Evolutionary conservation across 1,284 basidiomycete species (phyloP), one percentile per base, ranked within the genome.

Genomic region (Erythrobasidium hasegawianum): DNA sequence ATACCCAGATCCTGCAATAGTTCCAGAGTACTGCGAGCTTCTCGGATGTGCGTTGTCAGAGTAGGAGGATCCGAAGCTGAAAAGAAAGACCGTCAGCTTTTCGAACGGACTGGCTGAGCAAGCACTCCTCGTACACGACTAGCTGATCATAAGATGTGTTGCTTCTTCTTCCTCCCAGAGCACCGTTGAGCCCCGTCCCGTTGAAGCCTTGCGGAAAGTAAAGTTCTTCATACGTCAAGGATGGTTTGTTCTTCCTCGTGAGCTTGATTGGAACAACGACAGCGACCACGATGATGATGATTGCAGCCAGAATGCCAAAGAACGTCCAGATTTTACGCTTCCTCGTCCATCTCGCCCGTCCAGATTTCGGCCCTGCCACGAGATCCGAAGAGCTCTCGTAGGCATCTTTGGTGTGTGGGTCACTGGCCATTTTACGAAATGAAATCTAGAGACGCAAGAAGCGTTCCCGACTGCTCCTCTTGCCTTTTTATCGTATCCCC

Each of bases 141-240:
- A 47, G 45, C n/a, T 47, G 45, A 47, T 47, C 45, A 16, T 47
- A 47, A 8, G n/a, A 7, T 5, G 45, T 47, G 22, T 47, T 24
- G 14, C 5, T 18, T 18, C 22, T 18, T 47, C 22, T 24, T 18
- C 45, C 22, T 18, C 45, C 22, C 4, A 47, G n/a, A 18, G 45
- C n/a, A 4, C 45, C 45, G 22, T 47, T 47, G 8, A 47, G 45
- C 7, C 22, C 45, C 7, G 45, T 18, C 16, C 45, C 45, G 8
- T 47, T 47, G 45, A 18, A 47, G 45, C 45, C 45, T 47, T 47
- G n/a, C n/a, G 45, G 45, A 47, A 47, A 47, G 45, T 47, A 47
- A 4, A 47, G 45, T 4, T 47, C 45, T 47, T 47, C n/a, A 4
- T 18, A 4, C 5, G 5, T 47, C 45, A 18, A 18, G 5, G 45